Base-by-base conservation (phyloP, 306 rosid genomes). In the Vigna radiata region DNA sequence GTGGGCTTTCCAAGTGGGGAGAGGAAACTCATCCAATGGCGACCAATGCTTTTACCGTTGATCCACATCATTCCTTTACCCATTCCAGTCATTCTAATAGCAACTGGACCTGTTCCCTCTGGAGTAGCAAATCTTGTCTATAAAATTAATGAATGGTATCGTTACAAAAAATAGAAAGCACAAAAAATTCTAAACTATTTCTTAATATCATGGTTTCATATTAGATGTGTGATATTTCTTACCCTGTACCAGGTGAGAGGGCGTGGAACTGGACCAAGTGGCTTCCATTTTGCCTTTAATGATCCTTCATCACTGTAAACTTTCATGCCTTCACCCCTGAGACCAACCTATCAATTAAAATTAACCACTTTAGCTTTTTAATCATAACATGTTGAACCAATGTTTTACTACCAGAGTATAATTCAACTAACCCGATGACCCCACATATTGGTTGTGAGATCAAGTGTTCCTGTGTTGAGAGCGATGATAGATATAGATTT, bases 41-140 rank as follows among this genome's bases (percentile, higher is more conserved):
- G 96, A 14, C 98, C 98, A 21, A 96, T 82, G 89, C 77, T 82
- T 7, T 77, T n/a, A 5, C 94, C 99, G 17, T 96, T 96, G 2
- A 96, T 87, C 92, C 91, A 96, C 16, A 96, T 9, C 86, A 89
- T 83, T 73, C 99, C 99, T 78, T 96, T 96, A 0, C 87, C 88
- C 99, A 89, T 92, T 6, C 91, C 93, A 1, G 12, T 73, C 99
- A 91, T 92, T 41, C 93, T 70, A 50, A 96, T 88, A 5, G 90
- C 94, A 64, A 93, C 79, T 0, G 99, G 98, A 15, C 85, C 86
- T 6, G 16, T 84, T 31, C 97, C 98, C 74, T 85, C 91, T 6
- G 99, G 99, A 23, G 89, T 85, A 9, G 37, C 58, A 59, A 96
- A 96, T 55, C 67, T 79, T 67, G 99, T 76, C 94, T 92, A 83